Evolutionary conservation across 2,329 filamentous ascomycete genomes (phyloP).

Genomic region (Xylariaceae sp.): DNA sequence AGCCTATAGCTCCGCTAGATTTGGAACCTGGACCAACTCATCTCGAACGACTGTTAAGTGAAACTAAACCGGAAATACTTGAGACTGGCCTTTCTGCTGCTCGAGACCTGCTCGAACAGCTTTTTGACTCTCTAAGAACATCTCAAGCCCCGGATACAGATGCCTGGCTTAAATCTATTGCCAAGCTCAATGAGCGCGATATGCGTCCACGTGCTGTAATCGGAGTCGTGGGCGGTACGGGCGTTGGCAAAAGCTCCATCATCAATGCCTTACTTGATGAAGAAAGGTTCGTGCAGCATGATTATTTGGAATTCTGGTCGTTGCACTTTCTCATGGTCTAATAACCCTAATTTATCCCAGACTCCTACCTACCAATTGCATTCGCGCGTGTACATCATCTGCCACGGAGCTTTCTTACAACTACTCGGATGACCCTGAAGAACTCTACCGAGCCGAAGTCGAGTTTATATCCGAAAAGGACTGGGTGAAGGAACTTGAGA

Average conservation of each 20-base stretch:
- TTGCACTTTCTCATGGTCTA: not conserved
- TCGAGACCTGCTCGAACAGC: constrained; percentile 15
- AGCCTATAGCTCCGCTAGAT: no score
- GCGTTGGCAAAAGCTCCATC: constrained; percentile 55
- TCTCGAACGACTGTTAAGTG: constrained; percentile 19
- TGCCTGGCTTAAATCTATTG: constrained; percentile 37
- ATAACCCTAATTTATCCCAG: constrained; percentile 10
- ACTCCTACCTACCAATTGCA: constrained; percentile 25
- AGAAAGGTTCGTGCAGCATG: constrained; percentile 36
- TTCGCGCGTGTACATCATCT: constrained; percentile 28
- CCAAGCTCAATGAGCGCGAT: constrained; percentile 36
- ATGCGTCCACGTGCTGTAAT: constrained; percentile 40
- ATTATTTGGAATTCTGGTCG: not conserved
- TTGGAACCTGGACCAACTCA: constrained; percentile 3
- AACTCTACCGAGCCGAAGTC: constrained; percentile 28
- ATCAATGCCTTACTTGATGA: constrained; percentile 60
- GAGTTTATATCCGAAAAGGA: constrained; percentile 27
- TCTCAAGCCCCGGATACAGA: constrained; percentile 7
- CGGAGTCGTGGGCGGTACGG: constrained; percentile 57
- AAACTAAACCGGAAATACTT: constrained; percentile 16
- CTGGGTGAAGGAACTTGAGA: constrained; percentile 24
- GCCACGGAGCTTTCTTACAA: constrained; percentile 29
- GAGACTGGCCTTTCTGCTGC: constrained; percentile 22
- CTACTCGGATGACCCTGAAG: constrained; percentile 23
- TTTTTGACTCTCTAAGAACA: constrained; percentile 12